phyloP scores from a whole-genome alignment of 352 stramenopile genomes.

The Globisporangium uncinulatum region DNA sequence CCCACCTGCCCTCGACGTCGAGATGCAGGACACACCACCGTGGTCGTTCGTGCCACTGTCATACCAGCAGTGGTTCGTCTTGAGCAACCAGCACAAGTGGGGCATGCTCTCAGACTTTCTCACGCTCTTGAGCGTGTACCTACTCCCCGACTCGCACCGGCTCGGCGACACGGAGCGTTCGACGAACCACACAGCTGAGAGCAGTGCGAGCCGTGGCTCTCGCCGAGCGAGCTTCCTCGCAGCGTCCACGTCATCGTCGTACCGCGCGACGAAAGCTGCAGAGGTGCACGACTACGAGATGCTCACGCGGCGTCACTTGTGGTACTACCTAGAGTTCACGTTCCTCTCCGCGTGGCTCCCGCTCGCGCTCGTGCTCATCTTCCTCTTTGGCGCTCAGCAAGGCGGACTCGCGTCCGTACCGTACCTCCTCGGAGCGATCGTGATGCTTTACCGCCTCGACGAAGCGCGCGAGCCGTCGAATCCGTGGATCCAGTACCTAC shows the following conservation, averaged over 20 bases:
- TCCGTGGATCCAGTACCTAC: slow-evolving; percentile 66
- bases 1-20: slow-evolving; percentile 43
- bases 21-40: slow-evolving; percentile 51
- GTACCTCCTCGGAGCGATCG: slow-evolving; percentile 61
- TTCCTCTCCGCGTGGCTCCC: slow-evolving; percentile 62
- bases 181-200: slow-evolving; percentile 8
- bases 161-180: slow-evolving; percentile 12
- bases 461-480: slow-evolving; percentile 47
- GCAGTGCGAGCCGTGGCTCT: background rate
- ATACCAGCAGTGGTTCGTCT: slow-evolving; percentile 60
- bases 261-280: slow-evolving; percentile 9
- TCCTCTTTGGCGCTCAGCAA: slow-evolving; percentile 64
- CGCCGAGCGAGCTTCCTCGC: background rate
- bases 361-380: slow-evolving; percentile 64
- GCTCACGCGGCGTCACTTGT: slow-evolving; percentile 53
- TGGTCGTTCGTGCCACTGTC: slow-evolving; percentile 49
- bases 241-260: background rate
- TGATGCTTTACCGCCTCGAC: slow-evolving; percentile 79
- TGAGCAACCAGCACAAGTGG: slow-evolving; percentile 76
- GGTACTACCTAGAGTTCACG: slow-evolving; percentile 65
- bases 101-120: slow-evolving; percentile 72
- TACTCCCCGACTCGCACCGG: slow-evolving; percentile 55
- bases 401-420: slow-evolving; percentile 66
- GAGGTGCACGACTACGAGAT: slow-evolving; percentile 47
- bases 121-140: slow-evolving; percentile 55